These are phyloP conservation scores for Pyrenophora graminea DNA, from an alignment of 2,329 filamentous ascomycete genomes.

Conservation along the genomic window DNA sequence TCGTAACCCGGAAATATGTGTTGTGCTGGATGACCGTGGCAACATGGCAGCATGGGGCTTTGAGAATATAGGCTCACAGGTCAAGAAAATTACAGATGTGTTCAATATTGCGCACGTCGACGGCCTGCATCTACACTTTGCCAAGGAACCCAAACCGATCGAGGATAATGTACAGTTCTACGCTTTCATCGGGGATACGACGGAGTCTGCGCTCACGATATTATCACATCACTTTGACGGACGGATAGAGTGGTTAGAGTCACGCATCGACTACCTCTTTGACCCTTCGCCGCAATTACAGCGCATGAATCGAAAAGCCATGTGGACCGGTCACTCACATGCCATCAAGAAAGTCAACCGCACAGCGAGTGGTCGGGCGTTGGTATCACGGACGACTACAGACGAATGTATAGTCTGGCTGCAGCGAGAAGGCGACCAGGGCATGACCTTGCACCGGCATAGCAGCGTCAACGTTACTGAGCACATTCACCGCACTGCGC, in stretches of 20 bases:
- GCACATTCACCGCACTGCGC: conserved; percentile 78
- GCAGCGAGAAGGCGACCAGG: conserved; percentile 59
- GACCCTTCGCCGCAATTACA: conserved; percentile 66
- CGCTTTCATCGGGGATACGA: conserved; percentile 68
- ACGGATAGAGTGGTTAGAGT: conserved; percentile 78
- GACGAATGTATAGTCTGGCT: conserved; percentile 86
- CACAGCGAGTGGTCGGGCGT: conserved; percentile 76
- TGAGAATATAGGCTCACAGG: conserved; percentile 78
- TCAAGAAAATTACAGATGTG: conserved; percentile 67
- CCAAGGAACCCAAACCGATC: conserved; percentile 32
- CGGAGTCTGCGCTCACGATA: conserved; percentile 69
- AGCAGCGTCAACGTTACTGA: conserved; percentile 69
- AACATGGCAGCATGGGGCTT: conserved; percentile 91
- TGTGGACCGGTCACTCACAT: conserved; percentile 83
- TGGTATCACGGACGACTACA: conserved; percentile 78
- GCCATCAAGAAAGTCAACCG: conserved; percentile 84
- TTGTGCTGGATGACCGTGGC: conserved; percentile 81
- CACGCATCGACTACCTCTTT: conserved; percentile 77
- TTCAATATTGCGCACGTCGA: conserved; percentile 85
- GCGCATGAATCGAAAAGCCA: conserved; percentile 65
- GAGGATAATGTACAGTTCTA: conserved; percentile 70
- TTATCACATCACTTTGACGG: conserved; percentile 86
- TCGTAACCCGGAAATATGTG: conserved; percentile 81
- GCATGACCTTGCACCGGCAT: conserved; percentile 65
- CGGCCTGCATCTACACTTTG: conserved; percentile 53